phyloP scores from a whole-genome alignment of 2,329 filamentous ascomycete species.

The Teratosphaeria destructans region DNA sequence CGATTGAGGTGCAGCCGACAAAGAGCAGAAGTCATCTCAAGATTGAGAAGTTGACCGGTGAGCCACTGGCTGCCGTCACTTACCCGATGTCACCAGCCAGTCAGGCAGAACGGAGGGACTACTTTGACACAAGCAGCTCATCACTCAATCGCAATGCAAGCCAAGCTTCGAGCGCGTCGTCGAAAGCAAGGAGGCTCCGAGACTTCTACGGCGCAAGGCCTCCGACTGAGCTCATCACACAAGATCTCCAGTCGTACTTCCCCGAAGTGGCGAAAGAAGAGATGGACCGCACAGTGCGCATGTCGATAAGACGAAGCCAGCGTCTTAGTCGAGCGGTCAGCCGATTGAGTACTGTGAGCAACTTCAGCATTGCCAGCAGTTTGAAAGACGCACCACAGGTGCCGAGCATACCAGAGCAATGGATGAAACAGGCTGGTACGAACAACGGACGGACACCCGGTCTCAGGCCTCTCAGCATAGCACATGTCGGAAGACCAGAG shows the following conservation, averaged over 20 bases:
- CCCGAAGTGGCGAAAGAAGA: constrained; percentile 88
- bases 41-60: constrained; percentile 79
- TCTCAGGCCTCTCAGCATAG: constrained; percentile 50
- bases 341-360: constrained; percentile 87
- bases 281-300: constrained; percentile 87
- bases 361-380: constrained; percentile 83
- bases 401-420: constrained; percentile 88
- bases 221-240: constrained; percentile 93
- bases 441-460: constrained; percentile 30
- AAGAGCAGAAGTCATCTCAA: constrained; percentile 77
- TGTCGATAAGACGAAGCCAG: constrained; percentile 83
- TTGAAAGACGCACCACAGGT: constrained; percentile 88
- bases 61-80: constrained; percentile 74
- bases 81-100: constrained; percentile 79
- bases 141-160: constrained; percentile 22
- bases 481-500: constrained; percentile 45
- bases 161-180: constrained; percentile 26
- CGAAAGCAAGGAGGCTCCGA: constrained; percentile 47
- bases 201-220: constrained; percentile 87
- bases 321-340: constrained; percentile 87
- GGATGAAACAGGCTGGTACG: constrained; percentile 56
- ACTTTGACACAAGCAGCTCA: constrained; percentile 29
- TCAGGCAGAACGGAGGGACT: constrained; percentile 52
- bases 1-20: constrained; percentile 49
- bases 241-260: constrained; percentile 93